Percentiles rank a stretch among this genome's conserved stretches.
phyloP scores from a whole-genome alignment of 768 basidiomycete genomes.

The Macrolepiota fuliginosa region DNA sequence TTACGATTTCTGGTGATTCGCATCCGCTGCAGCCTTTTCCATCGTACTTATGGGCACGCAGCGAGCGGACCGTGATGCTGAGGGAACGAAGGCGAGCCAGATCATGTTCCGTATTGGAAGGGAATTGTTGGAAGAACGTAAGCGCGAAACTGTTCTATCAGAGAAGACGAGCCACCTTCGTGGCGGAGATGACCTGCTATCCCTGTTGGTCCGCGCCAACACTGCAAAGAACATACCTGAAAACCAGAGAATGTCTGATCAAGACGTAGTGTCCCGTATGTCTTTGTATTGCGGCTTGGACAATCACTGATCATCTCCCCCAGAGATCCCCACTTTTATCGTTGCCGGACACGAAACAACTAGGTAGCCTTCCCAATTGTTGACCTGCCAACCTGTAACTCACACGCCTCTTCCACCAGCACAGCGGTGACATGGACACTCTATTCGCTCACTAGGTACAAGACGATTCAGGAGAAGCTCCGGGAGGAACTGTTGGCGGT shows the following conservation, averaged over 20 bases:
- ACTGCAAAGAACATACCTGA: conserved; percentile 42
- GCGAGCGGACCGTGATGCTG: conserved; percentile 30
- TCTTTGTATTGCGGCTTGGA: background rate
- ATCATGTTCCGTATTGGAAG: conserved; percentile 46
- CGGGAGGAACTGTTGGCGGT: conserved; percentile 48
- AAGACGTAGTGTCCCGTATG: conserved; percentile 39
- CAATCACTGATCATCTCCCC: background rate
- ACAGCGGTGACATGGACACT: conserved; percentile 50
- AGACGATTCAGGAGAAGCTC: conserved; percentile 44
- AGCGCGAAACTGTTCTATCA: conserved; percentile 25
- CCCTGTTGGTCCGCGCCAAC: conserved; percentile 59
- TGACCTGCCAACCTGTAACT: background rate
- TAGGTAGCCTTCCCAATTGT: conserved; percentile 22
- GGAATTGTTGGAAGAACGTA: conserved; percentile 47
- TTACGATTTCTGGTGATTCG: conserved; percentile 29
- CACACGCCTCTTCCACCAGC: conserved; percentile 16
- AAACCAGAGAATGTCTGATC: conserved; percentile 51
- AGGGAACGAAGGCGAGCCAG: conserved; percentile 25
- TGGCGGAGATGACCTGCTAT: conserved; percentile 50
- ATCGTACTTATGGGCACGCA: conserved; percentile 12
- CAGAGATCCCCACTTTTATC: conserved; percentile 51
- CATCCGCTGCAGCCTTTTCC: conserved; percentile 27
- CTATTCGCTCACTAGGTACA: conserved; percentile 43
- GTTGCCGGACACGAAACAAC: conserved; percentile 51
- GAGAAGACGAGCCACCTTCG: conserved; percentile 19